Evolutionary conservation across 805 yeast genomes (phyloP).

Genomic region (Cyberlindnera mrakii): DNA sequence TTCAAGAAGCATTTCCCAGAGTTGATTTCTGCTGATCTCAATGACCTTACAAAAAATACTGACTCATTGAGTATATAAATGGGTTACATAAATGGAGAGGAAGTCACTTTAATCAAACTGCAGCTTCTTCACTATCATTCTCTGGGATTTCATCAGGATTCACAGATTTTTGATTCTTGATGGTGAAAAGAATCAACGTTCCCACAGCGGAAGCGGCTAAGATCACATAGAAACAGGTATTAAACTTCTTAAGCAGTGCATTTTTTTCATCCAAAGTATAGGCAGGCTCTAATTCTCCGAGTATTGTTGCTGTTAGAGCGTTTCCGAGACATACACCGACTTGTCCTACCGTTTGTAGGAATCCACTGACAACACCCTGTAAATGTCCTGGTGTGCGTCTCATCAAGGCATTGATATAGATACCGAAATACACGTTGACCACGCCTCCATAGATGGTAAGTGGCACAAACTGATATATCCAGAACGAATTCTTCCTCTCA

Average conservation of each 20-base stretch:
- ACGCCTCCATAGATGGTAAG: conserved; percentile 23
- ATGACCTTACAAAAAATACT: too few relatives aligned
- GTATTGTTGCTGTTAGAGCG: conserved; percentile 23
- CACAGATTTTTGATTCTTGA: conserved; percentile 8
- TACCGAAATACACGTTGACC: conserved; percentile 28
- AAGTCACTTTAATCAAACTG: too few relatives aligned
- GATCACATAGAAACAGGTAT: conserved; percentile 5
- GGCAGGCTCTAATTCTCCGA: conserved; percentile 20
- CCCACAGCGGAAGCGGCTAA: conserved; percentile 5
- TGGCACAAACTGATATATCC: conserved; percentile 26
- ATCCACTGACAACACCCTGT: conserved; percentile 35
- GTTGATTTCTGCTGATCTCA: neutral
- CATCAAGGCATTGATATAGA: conserved; percentile 27
- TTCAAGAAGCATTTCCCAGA: neutral
- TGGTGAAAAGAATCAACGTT: conserved; percentile 1
- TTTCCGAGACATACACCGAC: conserved; percentile 27
- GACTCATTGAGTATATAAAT: too few relatives aligned
- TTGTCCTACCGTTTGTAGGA: conserved; percentile 31
- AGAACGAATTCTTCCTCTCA: conserved; percentile 15
- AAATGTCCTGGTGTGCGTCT: conserved; percentile 30
- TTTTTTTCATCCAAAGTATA: neutral
- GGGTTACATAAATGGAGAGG: too few relatives aligned
- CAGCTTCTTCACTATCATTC: neutral
- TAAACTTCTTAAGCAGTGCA: conserved; percentile 4
- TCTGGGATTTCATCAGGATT: conserved; percentile 1